phyloP scores from a whole-genome alignment of 2,329 filamentous ascomycete genomes.

The Aureobasidium uvarum region DNA sequence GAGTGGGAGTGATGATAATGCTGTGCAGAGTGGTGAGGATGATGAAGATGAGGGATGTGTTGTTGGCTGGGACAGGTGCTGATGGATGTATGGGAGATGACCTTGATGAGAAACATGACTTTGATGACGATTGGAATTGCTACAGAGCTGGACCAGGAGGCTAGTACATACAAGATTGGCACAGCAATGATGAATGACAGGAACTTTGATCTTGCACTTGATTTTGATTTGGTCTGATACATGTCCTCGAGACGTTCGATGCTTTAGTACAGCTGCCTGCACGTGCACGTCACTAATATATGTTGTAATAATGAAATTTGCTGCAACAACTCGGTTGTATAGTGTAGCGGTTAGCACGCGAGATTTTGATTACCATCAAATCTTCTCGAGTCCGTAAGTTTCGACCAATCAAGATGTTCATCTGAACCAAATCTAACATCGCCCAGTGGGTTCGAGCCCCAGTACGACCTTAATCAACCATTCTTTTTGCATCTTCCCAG shows the following conservation, averaged over 20 bases:
- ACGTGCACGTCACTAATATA: too few relatives aligned
- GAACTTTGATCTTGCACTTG: too few relatives aligned
- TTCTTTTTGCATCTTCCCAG: neutral
- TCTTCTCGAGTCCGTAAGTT: constrained; percentile 10
- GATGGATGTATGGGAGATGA: neutral
- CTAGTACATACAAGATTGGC: too few relatives aligned
- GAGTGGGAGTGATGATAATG: constrained; percentile 20
- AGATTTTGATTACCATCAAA: constrained; percentile 18
- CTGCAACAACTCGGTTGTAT: constrained; percentile 21
- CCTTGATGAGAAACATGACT: neutral
- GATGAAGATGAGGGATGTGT: constrained; percentile 6
- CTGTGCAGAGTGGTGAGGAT: constrained; percentile 15
- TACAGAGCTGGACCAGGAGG: too few relatives aligned
- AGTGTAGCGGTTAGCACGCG: constrained; percentile 26
- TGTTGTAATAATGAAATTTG: too few relatives aligned
- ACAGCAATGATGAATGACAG: too few relatives aligned
- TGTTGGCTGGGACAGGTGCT: constrained; percentile 8
- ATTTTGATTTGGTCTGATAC: too few relatives aligned
- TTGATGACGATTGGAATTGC: neutral
- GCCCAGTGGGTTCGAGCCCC: constrained; percentile 24
- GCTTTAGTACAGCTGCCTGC: too few relatives aligned
- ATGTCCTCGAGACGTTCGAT: too few relatives aligned
- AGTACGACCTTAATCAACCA: neutral
- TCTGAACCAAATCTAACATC: too few relatives aligned
- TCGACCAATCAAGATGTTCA: too few relatives aligned